phyloP scores from a whole-genome alignment of 2,329 filamentous ascomycete genomes.

The Xylariaceae sp. region DNA sequence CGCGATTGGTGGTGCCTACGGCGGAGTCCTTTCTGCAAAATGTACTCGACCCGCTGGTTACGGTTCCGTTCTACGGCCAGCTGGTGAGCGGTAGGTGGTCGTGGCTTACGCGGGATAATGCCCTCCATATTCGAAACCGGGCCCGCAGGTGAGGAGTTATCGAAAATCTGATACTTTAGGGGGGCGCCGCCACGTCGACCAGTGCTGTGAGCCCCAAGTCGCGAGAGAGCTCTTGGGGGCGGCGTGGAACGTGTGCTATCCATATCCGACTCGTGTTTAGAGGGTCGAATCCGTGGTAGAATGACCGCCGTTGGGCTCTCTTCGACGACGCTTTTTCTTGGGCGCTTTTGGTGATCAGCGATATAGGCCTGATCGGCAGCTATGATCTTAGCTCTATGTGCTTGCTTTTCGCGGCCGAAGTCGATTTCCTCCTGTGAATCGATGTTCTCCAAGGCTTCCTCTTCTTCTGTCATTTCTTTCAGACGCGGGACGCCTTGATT shows the following conservation, averaged over 20 bases:
- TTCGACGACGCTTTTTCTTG: slow-evolving; percentile 36
- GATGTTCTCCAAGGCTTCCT: slow-evolving; percentile 67
- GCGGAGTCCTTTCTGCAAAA: slow-evolving; percentile 70
- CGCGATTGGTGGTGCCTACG: slow-evolving; percentile 60
- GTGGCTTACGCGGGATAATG: slow-evolving; percentile 57
- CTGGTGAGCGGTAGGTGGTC: slow-evolving; percentile 77
- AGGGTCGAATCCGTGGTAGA: slow-evolving; percentile 58
- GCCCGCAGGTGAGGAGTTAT: slow-evolving; percentile 56
- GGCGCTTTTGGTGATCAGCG: slow-evolving; percentile 46
- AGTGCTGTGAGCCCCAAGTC: slow-evolving; percentile 32
- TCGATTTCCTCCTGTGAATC: slow-evolving; percentile 53
- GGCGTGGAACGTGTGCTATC: slow-evolving; percentile 51
- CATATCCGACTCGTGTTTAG: slow-evolving; percentile 55
- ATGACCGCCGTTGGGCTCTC: slow-evolving; percentile 52
- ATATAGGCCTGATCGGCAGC: slow-evolving; percentile 70
- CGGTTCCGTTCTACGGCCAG: slow-evolving; percentile 75
- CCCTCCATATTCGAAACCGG: slow-evolving; percentile 44
- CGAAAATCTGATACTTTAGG: slow-evolving; percentile 57
- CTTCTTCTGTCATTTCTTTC: slow-evolving; percentile 59
- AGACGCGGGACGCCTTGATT: slow-evolving; percentile 68
- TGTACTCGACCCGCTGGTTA: slow-evolving; percentile 75
- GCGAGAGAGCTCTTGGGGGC: slow-evolving; percentile 38
- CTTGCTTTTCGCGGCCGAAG: slow-evolving; percentile 52
- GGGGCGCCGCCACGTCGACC: slow-evolving; percentile 40
- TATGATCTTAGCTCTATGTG: slow-evolving; percentile 69